A percentile compares a stretch with the other conserved stretches of the same genome.
Conservation (phyloP, 2,329 filamentous ascomycete species). For the Drechslerella coelobrocha region DNA sequence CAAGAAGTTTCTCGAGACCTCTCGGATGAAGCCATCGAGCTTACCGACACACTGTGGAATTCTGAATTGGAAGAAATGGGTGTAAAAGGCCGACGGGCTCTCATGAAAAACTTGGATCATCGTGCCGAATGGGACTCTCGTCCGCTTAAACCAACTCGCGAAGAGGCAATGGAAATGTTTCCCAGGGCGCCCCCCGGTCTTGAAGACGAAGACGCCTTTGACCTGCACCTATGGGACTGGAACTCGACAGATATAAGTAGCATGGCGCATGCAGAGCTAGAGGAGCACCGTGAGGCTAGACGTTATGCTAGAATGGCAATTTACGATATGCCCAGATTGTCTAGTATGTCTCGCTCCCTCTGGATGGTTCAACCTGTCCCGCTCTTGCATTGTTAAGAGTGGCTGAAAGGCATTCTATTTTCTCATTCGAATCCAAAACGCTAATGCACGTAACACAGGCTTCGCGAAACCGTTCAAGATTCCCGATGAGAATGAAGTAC, state of each 20-base stretch:
- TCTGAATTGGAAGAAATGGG: slow-evolving; percentile 41
- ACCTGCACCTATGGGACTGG: slow-evolving; percentile 63
- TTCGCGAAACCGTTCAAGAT: slow-evolving; percentile 80
- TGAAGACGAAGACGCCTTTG: slow-evolving; percentile 64
- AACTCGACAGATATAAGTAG: slow-evolving; percentile 83
- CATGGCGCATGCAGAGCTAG: slow-evolving; percentile 83
- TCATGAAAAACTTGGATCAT: slow-evolving; percentile 39
- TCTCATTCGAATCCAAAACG: slow-evolving; percentile 42
- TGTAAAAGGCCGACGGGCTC: slow-evolving; percentile 29
- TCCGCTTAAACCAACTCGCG: slow-evolving; percentile 49
- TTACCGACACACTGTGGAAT: slow-evolving; percentile 38
- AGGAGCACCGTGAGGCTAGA: slow-evolving; percentile 84
- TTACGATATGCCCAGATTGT: slow-evolving; percentile 93
- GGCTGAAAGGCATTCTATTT: slow-evolving; percentile 18
- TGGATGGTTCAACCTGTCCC: too few relatives aligned
- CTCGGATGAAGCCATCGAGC: slow-evolving; percentile 38
- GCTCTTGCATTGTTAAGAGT: slow-evolving; percentile 5
- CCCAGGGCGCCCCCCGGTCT: slow-evolving; percentile 55
- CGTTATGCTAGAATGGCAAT: slow-evolving; percentile 85
- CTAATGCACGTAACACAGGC: slow-evolving; percentile 63
- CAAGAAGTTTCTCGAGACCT: slow-evolving; percentile 37
- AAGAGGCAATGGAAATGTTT: slow-evolving; percentile 61
- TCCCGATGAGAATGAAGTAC: slow-evolving; percentile 71
- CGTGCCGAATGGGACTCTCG: slow-evolving; percentile 21
- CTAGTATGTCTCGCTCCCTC: slow-evolving; percentile 68